Evolutionary conservation across 1,139 yeast genomes (phyloP), one percentile per base, ranked within the genome.

Genomic region (Suhomyces chickasaworum): DNA sequence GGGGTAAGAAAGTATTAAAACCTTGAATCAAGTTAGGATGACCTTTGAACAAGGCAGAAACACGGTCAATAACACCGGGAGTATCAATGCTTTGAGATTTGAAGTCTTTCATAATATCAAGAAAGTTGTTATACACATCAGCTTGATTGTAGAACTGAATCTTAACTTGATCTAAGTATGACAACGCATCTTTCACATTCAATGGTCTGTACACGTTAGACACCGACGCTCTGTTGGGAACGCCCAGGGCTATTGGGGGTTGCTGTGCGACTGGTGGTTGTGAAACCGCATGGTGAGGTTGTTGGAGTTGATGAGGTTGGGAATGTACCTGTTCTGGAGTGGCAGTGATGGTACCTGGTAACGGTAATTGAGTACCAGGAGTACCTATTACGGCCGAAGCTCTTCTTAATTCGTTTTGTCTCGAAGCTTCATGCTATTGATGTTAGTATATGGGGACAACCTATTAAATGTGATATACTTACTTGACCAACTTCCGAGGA

Each of bases 51-150:
- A 93, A 72, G 1, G 87, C 81, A 0, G 97, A 89, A 0, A 93
- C 99, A 48, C 99, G 78, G 61, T 90, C 97, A 63, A 93, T 93
- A 31, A 93, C 99, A 17, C 98, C 99, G 0, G 99, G 99, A 1
- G 99, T 93, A 66, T 95, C 98, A 60, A 93, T 91, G 55, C 89
- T 81, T 69, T 91, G 97, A 41, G 95, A 86, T 71, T 95, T 93
- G 73, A 95, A 95, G 63, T 95, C 99, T 69, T 93, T 93, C 99
- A 93, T 93, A 53, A 93, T 93, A 64, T 95, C 99, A 61, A 93
- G 78, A 62, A 93, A 93, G 64, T 89, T 91, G 65, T 93, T 95
- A 73, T 95, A 93, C 42, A 95, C 97, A 61, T 91, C 97, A 0
- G 98, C 96, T 68, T 93, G 95, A 55, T 83, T 81, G 65, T 81